A percentile compares a stretch with the other conserved stretches of the same genome.
phyloP scores from a whole-genome alignment of 1,139 yeast genomes.

The Suzukiozyma palmioleophila region DNA sequence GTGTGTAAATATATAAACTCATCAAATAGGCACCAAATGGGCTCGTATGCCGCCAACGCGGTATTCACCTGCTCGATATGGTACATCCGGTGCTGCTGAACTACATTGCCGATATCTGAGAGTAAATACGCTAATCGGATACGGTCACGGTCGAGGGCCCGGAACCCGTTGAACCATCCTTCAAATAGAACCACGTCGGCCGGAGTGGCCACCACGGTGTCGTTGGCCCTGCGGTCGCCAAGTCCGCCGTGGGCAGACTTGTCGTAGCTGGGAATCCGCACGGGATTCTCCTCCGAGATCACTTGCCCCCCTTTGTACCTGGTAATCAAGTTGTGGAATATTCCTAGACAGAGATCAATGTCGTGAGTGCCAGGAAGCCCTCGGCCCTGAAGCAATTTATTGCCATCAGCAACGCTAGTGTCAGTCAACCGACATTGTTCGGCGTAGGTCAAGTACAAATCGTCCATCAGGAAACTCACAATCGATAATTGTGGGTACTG shows the following conservation, averaged over 20 bases:
- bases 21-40: conserved; percentile 58
- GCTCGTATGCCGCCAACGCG: conserved; percentile 43
- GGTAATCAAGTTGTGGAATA: conserved; percentile 16
- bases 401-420: conserved; percentile 23
- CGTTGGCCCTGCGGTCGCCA: conserved; percentile 62
- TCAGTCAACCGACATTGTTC: conserved; percentile 52
- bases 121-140: conserved; percentile 19
- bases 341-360: conserved; percentile 20
- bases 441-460: conserved; percentile 65
- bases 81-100: conserved; percentile 21
- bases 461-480: conserved; percentile 76
- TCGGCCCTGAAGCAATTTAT: conserved; percentile 64
- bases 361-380: conserved; percentile 98
- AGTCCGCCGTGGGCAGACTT: conserved; percentile 68
- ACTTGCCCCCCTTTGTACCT: not conserved
- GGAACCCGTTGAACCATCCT: conserved; percentile 92
- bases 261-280: conserved; percentile 68
- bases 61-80: conserved; percentile 45
- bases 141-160: conserved; percentile 29
- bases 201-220: conserved; percentile 24
- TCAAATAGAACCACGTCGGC: conserved; percentile 73
- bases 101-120: conserved; percentile 14
- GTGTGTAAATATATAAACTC: conserved; percentile 60
- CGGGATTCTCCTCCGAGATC: conserved; percentile 12
- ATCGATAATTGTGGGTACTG: conserved; percentile 39